These are phyloP conservation scores for Musa itinerans DNA, from an alignment of 176 grass and related monocot species.

Conservation along the genomic window DNA sequence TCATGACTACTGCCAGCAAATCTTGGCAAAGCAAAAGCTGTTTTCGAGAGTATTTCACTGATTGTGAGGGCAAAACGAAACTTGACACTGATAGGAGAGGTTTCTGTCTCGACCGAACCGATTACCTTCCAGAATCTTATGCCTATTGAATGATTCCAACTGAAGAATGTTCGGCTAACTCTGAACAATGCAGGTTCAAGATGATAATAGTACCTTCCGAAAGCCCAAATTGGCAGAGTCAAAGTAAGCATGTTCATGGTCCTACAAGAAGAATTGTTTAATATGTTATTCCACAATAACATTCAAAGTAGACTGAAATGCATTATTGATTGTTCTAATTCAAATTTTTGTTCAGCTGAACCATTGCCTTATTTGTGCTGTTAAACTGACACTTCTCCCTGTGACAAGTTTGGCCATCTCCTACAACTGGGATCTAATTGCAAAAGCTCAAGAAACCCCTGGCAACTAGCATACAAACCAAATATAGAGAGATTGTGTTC, in stretches of 20 bases:
- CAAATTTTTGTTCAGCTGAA: not conserved
- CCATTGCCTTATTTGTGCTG: not conserved
- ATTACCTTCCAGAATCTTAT: too few relatives aligned
- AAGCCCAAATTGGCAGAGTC: slow-evolving; percentile 93
- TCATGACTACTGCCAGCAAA: not conserved
- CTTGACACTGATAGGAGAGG: too few relatives aligned
- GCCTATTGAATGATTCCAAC: too few relatives aligned
- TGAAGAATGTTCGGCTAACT: too few relatives aligned
- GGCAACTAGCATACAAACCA: too few relatives aligned
- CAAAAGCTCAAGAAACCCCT: too few relatives aligned
- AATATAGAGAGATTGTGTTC: too few relatives aligned
- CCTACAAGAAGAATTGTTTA: slow-evolving; percentile 37
- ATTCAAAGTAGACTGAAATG: not conserved
- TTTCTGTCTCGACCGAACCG: too few relatives aligned
- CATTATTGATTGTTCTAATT: not conserved
- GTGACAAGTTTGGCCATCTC: not conserved
- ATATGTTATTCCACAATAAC: not conserved
- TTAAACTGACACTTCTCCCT: not conserved
- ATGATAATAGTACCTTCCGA: slow-evolving; percentile 51
- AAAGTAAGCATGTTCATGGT: slow-evolving; percentile 84
- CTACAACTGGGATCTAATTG: not conserved
- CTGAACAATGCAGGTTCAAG: not conserved
- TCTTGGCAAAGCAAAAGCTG: not conserved
- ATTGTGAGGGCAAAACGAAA: too few relatives aligned
- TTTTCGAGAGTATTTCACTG: too few relatives aligned